A percentile compares a stretch with the other conserved stretches of the same genome.
Evolutionary conservation across 23 red algal species (phyloP).

Genomic region (Pyropia yezoensis): DNA sequence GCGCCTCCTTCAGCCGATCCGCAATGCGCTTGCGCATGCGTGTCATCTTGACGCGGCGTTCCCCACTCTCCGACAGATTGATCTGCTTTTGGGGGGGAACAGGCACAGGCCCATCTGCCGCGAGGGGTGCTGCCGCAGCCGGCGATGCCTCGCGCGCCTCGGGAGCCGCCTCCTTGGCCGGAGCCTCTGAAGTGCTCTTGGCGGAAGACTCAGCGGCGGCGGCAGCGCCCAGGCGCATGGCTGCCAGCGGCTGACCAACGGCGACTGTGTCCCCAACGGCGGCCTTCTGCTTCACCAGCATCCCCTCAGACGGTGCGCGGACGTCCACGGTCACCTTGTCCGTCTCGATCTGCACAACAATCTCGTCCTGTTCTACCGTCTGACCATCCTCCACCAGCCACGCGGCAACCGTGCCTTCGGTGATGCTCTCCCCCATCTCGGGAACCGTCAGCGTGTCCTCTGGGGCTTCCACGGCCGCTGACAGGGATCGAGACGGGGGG

Average conservation of each 20-base stretch:
- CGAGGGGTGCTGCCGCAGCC: not conserved
- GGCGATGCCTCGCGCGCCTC: not conserved
- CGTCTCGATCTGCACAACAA: slow-evolving; percentile 88
- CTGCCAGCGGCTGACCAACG: slow-evolving; percentile 62
- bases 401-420: slow-evolving; percentile 79
- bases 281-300: slow-evolving; percentile 56
- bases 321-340: slow-evolving; percentile 99
- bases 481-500: too few relatives aligned
- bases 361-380: slow-evolving; percentile 70
- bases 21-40: slow-evolving; percentile 97
- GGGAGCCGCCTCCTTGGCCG: slow-evolving; percentile 1
- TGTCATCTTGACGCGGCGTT: slow-evolving; percentile 88
- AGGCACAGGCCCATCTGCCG: slow-evolving; percentile 7
- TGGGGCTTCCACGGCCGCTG: not conserved
- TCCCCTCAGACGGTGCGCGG: slow-evolving; percentile 56
- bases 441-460: slow-evolving; percentile 46
- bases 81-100: slow-evolving; percentile 25
- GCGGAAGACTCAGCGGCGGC: not conserved
- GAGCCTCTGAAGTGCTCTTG: too few relatives aligned
- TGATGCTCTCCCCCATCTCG: slow-evolving; percentile 96
- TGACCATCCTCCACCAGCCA: slow-evolving; percentile 65
- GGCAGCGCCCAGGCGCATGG: slow-evolving; percentile 37
- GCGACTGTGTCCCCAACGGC: slow-evolving; percentile 79
- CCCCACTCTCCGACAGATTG: slow-evolving; percentile 45
- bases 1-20: slow-evolving; percentile 91